Evolutionary conservation across 164 flowering plant genomes (phyloP).

Genomic region (Magnolia changhungtana): DNA sequence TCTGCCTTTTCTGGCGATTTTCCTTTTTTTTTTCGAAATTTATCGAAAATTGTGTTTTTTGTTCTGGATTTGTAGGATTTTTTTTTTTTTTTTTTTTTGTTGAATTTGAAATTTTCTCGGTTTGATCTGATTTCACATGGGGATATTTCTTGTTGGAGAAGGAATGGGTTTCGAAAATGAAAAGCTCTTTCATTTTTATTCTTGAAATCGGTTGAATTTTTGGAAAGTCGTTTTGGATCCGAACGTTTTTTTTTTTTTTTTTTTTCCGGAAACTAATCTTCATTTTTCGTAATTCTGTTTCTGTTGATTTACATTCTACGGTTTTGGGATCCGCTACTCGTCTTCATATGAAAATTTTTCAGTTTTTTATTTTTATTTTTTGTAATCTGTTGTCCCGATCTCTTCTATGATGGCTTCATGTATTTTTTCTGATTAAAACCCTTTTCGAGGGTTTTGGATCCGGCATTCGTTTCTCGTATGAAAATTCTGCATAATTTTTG

Average conservation of each 20-base stretch:
- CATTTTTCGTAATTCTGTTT: not conserved
- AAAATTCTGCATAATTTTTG: not conserved
- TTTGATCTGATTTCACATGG: slow-evolving; percentile 11
- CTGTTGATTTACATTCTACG: not conserved
- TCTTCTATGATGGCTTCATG: too few relatives aligned
- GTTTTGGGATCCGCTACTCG: not conserved
- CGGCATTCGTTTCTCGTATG: not conserved
- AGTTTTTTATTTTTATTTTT: too few relatives aligned
- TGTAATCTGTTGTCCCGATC: not conserved
- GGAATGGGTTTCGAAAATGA: not conserved
- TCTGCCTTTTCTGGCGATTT: not conserved
- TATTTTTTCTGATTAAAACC: not conserved
- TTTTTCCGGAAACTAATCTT: not conserved
- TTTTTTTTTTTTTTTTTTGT: slow-evolving; percentile 3
- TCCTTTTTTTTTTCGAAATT: not conserved
- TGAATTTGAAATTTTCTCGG: slow-evolving; percentile 6
- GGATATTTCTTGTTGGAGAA: not conserved
- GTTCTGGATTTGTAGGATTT: slow-evolving; percentile 5
- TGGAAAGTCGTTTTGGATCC: slow-evolving; percentile 15
- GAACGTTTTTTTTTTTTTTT: not conserved
- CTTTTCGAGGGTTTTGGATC: not conserved
- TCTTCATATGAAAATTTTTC: not conserved
- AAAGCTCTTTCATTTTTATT: not conserved
- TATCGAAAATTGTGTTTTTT: not conserved
- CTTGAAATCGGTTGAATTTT: slow-evolving; percentile 4